Base-by-base conservation (phyloP, 371 early-diverging fungal genomes). In the Coemansia sp. region DNA sequence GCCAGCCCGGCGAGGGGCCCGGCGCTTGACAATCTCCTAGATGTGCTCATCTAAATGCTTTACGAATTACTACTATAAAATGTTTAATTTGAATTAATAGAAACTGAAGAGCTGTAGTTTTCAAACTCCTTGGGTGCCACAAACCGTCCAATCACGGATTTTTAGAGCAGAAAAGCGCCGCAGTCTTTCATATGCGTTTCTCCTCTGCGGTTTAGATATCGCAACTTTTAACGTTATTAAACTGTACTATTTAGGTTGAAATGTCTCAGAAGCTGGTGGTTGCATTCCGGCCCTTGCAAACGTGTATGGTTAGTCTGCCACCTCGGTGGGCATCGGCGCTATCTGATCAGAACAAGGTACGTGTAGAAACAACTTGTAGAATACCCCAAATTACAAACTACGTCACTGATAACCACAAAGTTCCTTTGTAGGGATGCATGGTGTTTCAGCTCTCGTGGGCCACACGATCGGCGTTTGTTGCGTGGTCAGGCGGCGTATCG, bases 401-500 rank as follows among this genome's bases (percentile, higher is more conserved):
- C 11, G 2, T 4, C 37, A 51, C n/a, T 57, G 3, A 12, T 40
- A 12, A 37, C 28, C 48, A 11, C 5, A 21, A n/a, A 37, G 1
- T 28, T 40, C 26, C 5, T 16, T 3, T 23, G 16, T 59, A 68
- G 64, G 69, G 68, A 9, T 75, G 54, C 58, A 61, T 69, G 63
- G 69, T 67, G 18, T 78, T 78, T 20, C 59, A 42, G 44, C 21
- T 71, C 1, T 55, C 52, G 16, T 69, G 78, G 72, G 18, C 20
- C 8, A n/a, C 28, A 11, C 50, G 40, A n/a, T 18, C 59, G 8
- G 81, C 75, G 11, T 67, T 61, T 20, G 79, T 82, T 14, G 69
- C 68, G 18, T 82, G 82, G 82, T 67, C 82, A 5, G 82, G 82
- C 44, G 80, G 79, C 5, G 60, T 65, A 26, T 68, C 82, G 14